Base-by-base conservation (phyloP, 805 yeast species). In the Hanseniaspora clermontiae region DNA sequence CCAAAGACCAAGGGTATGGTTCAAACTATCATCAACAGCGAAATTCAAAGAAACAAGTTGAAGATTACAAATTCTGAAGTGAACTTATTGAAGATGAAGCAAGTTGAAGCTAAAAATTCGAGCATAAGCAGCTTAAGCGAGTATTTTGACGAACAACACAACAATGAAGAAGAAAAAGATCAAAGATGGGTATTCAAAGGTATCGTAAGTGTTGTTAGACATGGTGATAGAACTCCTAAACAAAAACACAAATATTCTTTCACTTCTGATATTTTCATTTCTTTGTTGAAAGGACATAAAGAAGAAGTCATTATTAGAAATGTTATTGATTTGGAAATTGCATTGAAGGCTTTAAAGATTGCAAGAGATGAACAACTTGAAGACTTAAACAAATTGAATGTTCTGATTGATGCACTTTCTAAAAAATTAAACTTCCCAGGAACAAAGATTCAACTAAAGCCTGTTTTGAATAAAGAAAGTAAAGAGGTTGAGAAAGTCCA, bases 151-250 rank as follows among this genome's bases (percentile, higher is more conserved):
- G 42, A 60, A 60, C 48, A 60, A 62, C 43, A 45, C 5, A 34
- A 9, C 9, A 31, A 29, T 2, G 64, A 69, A 60, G 72, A 72
- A 62, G 72, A 74, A 58, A 69, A 72, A 62, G 63, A 72, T 42
- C 96, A 91, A 67, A 91, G 91, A 70, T 93, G 99, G 99, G 87
- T 87, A 6, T 84, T 93, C 70, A 93, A 93, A 69, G 97, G 97
- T 17, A 73, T 87, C 71, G 95, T 93, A 11, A 77, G 85, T 17
- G 95, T 91, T 32, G 84, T 93, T 55, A 81, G 99, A 63, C 99
- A 93, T 70, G 99, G 97, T 8, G 99, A 93, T 68, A 80, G 99
- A 67, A 93, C 99, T 0, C 99, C 99, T 15, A 93, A 93, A 68
- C 98, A 93, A 72, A 93, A 93, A 68, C 87, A 93, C 73, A 93